These are phyloP conservation scores for Mercurialis annua DNA, from an alignment of 345 rosid genomes.

Conservation along the genomic window DNA sequence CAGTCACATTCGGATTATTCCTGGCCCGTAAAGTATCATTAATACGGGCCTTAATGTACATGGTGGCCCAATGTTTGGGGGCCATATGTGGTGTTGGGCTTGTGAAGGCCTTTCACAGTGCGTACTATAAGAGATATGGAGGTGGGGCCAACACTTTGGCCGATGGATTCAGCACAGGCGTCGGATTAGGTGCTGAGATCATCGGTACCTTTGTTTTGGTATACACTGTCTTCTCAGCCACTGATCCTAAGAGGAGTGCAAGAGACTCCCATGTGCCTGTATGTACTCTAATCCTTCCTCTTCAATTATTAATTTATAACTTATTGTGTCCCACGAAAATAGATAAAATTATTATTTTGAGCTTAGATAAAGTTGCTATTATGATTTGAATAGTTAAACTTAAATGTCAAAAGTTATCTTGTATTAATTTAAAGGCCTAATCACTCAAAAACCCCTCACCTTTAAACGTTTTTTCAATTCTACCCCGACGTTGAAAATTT, in stretches of 20 bases:
- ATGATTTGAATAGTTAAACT: no score
- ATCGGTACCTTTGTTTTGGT: conserved; percentile 82
- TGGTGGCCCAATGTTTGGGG: conserved; percentile 71
- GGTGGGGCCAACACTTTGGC: conserved; percentile 70
- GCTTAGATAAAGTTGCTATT: no score
- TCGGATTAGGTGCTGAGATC: conserved; percentile 77
- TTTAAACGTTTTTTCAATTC: no score
- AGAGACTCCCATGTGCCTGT: conserved; percentile 92
- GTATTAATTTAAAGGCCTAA: no score
- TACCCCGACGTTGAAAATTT: no score
- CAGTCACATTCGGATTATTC: conserved; percentile 76
- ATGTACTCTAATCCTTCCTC: conserved; percentile 13
- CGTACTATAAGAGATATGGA: conserved; percentile 45
- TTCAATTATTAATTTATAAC: no score
- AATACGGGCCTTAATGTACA: conserved; percentile 60
- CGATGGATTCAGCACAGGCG: conserved; percentile 50
- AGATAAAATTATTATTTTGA: no score
- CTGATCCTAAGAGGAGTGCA: conserved; percentile 79
- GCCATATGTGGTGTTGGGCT: conserved; percentile 82
- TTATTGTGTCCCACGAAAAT: no score
- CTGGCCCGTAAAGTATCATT: conserved; percentile 75
- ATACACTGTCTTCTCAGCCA: conserved; percentile 90
- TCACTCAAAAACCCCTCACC: no score
- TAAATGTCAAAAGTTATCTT: no score
- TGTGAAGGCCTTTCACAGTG: conserved; percentile 60